Base-by-base conservation (phyloP, 805 yeast genomes). In the Spathaspora passalidarum region DNA sequence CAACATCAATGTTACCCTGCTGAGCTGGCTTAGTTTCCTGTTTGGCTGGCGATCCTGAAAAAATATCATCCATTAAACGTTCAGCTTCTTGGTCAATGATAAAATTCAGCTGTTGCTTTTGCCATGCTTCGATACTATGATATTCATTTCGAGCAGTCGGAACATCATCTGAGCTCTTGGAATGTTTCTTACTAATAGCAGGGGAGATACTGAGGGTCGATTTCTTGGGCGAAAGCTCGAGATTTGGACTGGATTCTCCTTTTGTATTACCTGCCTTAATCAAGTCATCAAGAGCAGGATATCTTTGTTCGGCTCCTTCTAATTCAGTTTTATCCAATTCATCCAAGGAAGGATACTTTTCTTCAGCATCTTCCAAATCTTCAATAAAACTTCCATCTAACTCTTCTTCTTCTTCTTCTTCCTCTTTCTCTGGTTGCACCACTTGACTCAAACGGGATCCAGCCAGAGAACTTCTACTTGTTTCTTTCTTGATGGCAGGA, bases 281-380 rank as follows among this genome's bases (percentile, higher is more conserved):
- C 16, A 65, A 48, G n/a, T 63, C 68, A 21, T 74, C 78, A n/a
- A 76, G 53, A 3, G 77, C 69, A 1, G 81, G 85, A 51, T 71
- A 80, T 42, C 83, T 61, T 46, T 75, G 20, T 16, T 18, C 23
- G 6, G 43, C 35, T 13, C 9, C 14, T 10, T 29, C 25, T 8
- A 40, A 9, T 8, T 45, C 38, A 22, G 42, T 49, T 17, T 45
- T 36, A 16, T 26, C 44, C 17, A 65, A 48, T 11, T 63, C 68
- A 20, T 74, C 78, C n/a, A 76, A 54, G 2, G 77, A 70, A 0
- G 81, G 85, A 52, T 71, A 80, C 41, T 83, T 61, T 46, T 75
- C 75, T 53, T 78, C 83, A 1, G 73, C 78, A 45, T 70, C 61
- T 21, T 71, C 75, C 44, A 72, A 53, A 26, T 75, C 61, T 5